A percentile compares a stretch with the other conserved stretches of the same genome.
These are phyloP conservation scores for Chenopodium suecicum DNA, from an alignment of 148 eudicot species.

Conservation along the genomic window DNA sequence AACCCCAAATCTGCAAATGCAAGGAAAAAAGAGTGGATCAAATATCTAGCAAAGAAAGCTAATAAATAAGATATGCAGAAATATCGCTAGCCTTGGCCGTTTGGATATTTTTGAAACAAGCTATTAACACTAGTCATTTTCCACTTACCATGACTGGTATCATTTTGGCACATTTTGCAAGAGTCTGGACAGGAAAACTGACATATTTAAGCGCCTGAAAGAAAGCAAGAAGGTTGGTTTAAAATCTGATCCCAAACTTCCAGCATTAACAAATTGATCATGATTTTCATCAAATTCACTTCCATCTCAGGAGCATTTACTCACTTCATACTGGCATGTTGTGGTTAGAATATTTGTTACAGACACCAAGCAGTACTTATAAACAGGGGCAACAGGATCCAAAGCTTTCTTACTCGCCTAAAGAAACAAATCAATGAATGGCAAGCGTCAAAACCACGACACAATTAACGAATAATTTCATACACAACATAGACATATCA, in stretches of 20 bases:
- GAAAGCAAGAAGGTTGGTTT: conserved; percentile 7
- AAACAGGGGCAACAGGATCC: conserved; percentile 95
- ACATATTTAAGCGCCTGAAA: conserved; percentile 94
- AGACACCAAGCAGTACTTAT: conserved; percentile 81
- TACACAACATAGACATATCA: neutral
- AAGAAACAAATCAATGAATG: conserved; percentile 10
- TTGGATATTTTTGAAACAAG: neutral
- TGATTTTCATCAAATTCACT: neutral
- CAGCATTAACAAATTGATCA: neutral
- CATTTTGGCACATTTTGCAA: conserved; percentile 98
- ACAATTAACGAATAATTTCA: neutral
- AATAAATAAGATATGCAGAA: neutral
- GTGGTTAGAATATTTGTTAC: conserved; percentile 92
- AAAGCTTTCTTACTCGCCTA: conserved; percentile 84
- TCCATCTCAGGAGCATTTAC: neutral
- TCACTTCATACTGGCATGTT: conserved; percentile 97
- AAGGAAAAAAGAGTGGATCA: conserved; percentile 11
- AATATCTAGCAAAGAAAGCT: neutral
- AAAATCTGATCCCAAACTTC: neutral
- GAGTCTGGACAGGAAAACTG: conserved; percentile 94
- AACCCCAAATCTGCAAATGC: conserved; percentile 82
- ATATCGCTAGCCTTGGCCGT: neutral
- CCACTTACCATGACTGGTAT: conserved; percentile 91
- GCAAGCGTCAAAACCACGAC: conserved; percentile 10
- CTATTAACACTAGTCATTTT: neutral